Evolutionary conservation across 768 basidiomycete species (phyloP).

Genomic region (Lactarius quietus): DNA sequence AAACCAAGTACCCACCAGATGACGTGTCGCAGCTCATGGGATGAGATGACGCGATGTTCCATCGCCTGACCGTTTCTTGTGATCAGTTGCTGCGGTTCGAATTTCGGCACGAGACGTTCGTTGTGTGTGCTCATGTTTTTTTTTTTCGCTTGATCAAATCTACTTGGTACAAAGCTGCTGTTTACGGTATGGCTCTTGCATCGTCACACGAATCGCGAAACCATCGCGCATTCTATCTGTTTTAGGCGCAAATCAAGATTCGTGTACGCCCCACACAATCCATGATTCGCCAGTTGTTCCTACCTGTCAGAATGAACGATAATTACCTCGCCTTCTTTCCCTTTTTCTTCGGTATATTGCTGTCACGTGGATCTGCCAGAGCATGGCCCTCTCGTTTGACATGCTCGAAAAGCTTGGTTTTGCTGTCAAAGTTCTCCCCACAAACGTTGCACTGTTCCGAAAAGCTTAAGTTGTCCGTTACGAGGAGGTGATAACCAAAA

Average conservation of each 20-base stretch:
- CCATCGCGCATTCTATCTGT: constrained; percentile 2
- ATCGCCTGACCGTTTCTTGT: constrained; percentile 4
- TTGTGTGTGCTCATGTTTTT: background rate
- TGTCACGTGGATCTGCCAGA: constrained; percentile 38
- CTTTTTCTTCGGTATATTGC: constrained; percentile 27
- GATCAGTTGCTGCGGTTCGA: constrained; percentile 15
- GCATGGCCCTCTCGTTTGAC: constrained; percentile 72
- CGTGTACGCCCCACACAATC: background rate
- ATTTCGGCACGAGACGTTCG: constrained; percentile 3
- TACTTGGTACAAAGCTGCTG: constrained; percentile 15
- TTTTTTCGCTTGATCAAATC: constrained; percentile 9
- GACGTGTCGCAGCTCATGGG: constrained; percentile 95
- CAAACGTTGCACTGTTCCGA: constrained; percentile 64
- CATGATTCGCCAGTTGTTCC: background rate
- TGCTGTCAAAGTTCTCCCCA: constrained; percentile 54
- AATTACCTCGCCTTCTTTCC: constrained; percentile 37
- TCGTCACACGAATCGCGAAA: constrained; percentile 8
- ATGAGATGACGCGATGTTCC: constrained; percentile 14
- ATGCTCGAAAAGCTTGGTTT: constrained; percentile 73
- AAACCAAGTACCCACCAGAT: constrained; percentile 92
- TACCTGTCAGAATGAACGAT: constrained; percentile 1
- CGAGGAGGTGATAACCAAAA: background rate
- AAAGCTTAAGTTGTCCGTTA: constrained; percentile 2
- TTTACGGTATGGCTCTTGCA: constrained; percentile 19
- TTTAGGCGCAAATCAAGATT: constrained; percentile 17